Evolutionary conservation across 768 basidiomycete genomes (phyloP), one percentile per base, ranked within the genome.

Genomic region (Phanerochaete carnosa): DNA sequence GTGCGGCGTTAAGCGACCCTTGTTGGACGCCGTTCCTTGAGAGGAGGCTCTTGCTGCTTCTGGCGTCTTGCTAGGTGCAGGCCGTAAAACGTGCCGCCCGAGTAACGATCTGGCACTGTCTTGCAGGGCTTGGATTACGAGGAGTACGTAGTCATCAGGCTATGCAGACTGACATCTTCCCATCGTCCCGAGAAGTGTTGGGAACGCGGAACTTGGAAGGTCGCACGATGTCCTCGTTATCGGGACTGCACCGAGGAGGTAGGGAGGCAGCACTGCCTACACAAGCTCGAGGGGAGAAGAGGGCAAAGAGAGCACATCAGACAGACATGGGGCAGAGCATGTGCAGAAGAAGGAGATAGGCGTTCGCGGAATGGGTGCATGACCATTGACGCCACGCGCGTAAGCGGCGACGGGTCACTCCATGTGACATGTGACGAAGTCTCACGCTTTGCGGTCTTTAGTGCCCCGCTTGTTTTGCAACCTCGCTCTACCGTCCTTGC

Each of bases 401-500:
- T 43, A 43, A 43, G 13, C 33, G 39, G 16, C 55, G 29, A 46
- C 33, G n/a, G 32, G 57, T 58, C 46, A 58, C 56, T 7, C 12
- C 19, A 15, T 55, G 54, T 55, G 35, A 55, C 54, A 13, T 55
- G 54, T 55, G 35, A 55, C 54, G 11, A 8, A 8, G 52, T 49
- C 55, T 39, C 56, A 57, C 39, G 28, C 43, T 45, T 37, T 45
- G 47, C 57, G 57, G 57, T 12, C 57, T 50, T 8, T 47, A 19
- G 45, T 33, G 57, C 57, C 52, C 54, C 54, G 54, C 35, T 33
- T 58, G 43, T 57, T 50, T 64, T 33, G 39, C 56, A 54, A 57
- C 61, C 63, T 54, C 59, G 51, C 57, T 61, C 63, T 50, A 58
- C 58, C 54, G 35, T 51, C 50, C 60, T 60, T 52, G 59, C 60